phyloP scores from a whole-genome alignment of 306 rosid genomes.

The Geum urbanum region DNA sequence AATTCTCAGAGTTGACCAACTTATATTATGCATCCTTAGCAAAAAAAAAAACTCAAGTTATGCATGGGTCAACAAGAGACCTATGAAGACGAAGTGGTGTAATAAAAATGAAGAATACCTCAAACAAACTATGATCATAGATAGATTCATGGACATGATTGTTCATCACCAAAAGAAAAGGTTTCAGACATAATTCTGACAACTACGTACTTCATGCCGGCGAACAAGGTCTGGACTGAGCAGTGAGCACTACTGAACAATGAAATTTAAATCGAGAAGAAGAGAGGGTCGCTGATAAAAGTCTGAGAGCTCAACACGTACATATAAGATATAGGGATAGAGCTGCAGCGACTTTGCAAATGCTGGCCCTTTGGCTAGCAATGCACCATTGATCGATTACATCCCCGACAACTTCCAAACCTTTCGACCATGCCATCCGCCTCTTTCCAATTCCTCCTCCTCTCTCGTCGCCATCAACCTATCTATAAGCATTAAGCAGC shows the following conservation, averaged over 20 bases:
- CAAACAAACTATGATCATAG: background rate
- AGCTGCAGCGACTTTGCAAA: background rate
- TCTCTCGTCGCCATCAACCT: slow-evolving; percentile 10
- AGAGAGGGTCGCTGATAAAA: background rate
- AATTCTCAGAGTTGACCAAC: background rate
- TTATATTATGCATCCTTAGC: background rate
- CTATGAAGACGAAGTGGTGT: too few relatives aligned
- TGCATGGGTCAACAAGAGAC: background rate
- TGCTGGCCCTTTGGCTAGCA: background rate
- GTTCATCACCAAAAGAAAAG: too few relatives aligned
- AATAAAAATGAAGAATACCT: too few relatives aligned
- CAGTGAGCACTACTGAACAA: background rate
- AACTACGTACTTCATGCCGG: background rate
- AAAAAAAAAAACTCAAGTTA: too few relatives aligned
- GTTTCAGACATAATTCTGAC: background rate
- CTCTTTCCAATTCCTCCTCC: background rate
- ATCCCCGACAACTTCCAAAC: background rate
- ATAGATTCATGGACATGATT: background rate
- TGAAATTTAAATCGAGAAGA: background rate
- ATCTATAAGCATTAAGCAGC: background rate
- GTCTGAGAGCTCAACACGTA: background rate
- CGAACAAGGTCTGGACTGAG: background rate
- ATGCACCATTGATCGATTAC: background rate
- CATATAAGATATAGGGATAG: background rate
- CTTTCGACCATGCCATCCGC: background rate